Base-by-base conservation (phyloP, 371 early-diverging fungal species). In the Caulochytrium protostelioides region DNA sequence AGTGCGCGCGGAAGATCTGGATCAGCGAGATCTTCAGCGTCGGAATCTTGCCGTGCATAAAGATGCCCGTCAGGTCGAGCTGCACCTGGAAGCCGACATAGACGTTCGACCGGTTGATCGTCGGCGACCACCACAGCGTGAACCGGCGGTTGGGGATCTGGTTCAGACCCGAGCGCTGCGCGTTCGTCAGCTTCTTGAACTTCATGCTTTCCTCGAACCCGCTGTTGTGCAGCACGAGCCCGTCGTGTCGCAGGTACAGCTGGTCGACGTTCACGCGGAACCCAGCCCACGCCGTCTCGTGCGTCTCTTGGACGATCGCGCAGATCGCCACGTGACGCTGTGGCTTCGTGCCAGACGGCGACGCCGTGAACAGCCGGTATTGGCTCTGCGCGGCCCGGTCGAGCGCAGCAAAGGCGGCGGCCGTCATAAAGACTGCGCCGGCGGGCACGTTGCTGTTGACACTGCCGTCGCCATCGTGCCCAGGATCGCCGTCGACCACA, bases 101-200 rank as follows among this genome's bases (percentile, higher is more conserved):
- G 16, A 98, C 95, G 50, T 94, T 87, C 37, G 83, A 73, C 34
- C 86, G 74, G 52, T 98, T 99, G 50, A 99, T 92, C 1, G 97
- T 95, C 7, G 97, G 97, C 21, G 86, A 86, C 98, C 98, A 99
- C 99, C 99, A 99, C 23, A 98, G 69, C 3, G 92, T 94, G 65
- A 98, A 98, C 38, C 97, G 86, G 72, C 94, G 87, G 60, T 99
- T 99, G 24, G 99, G 98, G 62, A 98, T 91, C 62, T 95, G 90
- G 52, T 89, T 89, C 50, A 95, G 59, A 68, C 97, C 97, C 31
- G 79, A 76, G 31, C 97, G 69, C 58, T 97, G 98, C n/a, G 98
- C 98, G 43, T 90, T 95, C 35, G 95, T 98, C 37, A 91, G 61
- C 57, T 92, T 94, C 60, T 92, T 94, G 67, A 76, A 84, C 30